A percentile compares a stretch with the other conserved stretches of the same genome.
These are phyloP conservation scores for Carex arenaria DNA, from an alignment of 202 grass and related monocot species.

Conservation along the genomic window DNA sequence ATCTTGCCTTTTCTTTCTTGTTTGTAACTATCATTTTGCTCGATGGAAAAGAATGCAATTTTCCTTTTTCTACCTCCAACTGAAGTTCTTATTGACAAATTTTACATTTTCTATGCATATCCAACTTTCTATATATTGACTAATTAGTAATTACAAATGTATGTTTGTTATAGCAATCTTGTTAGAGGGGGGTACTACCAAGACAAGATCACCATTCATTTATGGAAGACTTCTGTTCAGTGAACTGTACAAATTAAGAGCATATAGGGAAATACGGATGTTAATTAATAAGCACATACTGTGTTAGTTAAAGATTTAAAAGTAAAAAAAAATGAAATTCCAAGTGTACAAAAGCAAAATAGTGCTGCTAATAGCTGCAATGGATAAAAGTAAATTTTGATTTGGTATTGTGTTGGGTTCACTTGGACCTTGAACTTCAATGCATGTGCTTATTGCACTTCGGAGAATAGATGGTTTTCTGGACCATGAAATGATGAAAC, in stretches of 20 bases:
- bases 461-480: not conserved
- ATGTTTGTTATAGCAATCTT: constrained; percentile 14
- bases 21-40: constrained; percentile 10
- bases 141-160: not conserved
- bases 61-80: not conserved
- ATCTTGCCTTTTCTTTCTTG: constrained; percentile 9
- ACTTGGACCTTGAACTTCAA: not conserved
- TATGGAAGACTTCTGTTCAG: not conserved
- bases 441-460: not conserved
- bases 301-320: not conserved
- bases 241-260: not conserved
- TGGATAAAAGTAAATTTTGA: not conserved
- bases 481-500: not conserved
- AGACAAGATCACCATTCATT: not conserved
- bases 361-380: not conserved
- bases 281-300: not conserved
- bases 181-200: not conserved
- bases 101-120: not conserved
- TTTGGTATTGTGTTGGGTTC: not conserved
- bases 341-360: not conserved
- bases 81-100: not conserved
- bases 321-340: not conserved
- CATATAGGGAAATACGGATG: not conserved
- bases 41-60: not conserved
- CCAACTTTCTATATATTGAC: not conserved